Evolutionary conservation across 164 flowering plant species (phyloP).

Genomic region (Sextonia rubra): DNA sequence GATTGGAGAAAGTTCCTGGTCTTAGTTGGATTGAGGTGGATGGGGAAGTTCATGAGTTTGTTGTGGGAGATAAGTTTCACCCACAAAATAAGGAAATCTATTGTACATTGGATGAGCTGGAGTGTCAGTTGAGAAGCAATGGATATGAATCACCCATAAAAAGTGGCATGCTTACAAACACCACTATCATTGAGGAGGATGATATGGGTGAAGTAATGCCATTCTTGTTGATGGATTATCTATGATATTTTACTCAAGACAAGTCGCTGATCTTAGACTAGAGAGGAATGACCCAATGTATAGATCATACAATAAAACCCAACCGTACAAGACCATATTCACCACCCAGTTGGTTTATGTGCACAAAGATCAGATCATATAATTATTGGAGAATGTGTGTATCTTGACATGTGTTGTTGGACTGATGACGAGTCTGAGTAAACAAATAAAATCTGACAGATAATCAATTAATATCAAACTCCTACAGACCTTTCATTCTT

Average conservation of each 20-base stretch:
- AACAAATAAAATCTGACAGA: background rate
- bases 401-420: background rate
- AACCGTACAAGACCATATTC: background rate
- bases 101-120: conserved; percentile 12
- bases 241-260: background rate
- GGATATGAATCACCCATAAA: background rate
- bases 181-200: background rate
- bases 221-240: background rate
- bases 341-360: background rate
- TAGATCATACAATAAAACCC: background rate
- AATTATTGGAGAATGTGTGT: background rate
- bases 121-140: background rate
- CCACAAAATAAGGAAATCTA: conserved; percentile 11
- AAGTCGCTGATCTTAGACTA: background rate
- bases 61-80: conserved; percentile 17
- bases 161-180: background rate
- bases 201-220: background rate
- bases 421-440: background rate
- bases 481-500: background rate
- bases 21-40: conserved; percentile 25
- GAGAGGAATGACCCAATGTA: background rate
- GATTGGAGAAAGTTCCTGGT: conserved; percentile 13
- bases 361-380: background rate
- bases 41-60: conserved; percentile 18
- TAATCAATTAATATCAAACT: background rate